Base-by-base conservation (phyloP, 2,329 filamentous ascomycete species). In the Niveomyces coronatus region DNA sequence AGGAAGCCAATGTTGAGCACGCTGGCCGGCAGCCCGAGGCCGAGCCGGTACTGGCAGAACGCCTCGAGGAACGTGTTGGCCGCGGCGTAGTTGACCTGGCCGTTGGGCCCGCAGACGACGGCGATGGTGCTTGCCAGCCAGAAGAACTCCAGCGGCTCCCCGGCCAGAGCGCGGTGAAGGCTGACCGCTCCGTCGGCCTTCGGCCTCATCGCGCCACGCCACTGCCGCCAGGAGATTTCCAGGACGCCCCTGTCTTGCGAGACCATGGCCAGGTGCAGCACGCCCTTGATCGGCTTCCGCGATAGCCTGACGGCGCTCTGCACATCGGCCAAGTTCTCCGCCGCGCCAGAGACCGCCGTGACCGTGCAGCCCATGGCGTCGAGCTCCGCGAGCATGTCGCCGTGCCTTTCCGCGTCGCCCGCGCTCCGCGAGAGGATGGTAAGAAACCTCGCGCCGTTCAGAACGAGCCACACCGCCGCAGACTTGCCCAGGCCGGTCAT, bases 51-150 rank as follows among this genome's bases (percentile, higher is more conserved):
- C 7, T 53, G 51, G 9, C 51, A 57, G 28, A 67, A 54, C 3
- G 53, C 49, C 24, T 65, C 57, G 35, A 63, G 48, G 47, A 58
- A 68, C 5, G 54, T 49, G 43, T 66, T 67, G n/a, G 53, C 62
- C 1, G 60, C 55, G 9, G 53, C 49, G 44, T 68, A 68, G 42
- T 61, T 64, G 35, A 55, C 49, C 44, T 65, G 62, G 1, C 50
- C 53, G 1, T 47, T 42, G 11, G 53, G 48, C 5, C 58, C 62
- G 7, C 58, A 40, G 5, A 57, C 43, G n/a, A 53, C 53, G 0
- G 50, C 49, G 3, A 58, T 45, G 4, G 62, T 65, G 2, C 47
- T 50, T 34, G 51, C 45, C 9, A 57, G 31, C 18, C 55, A 35
- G 42, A 65, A 65, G 48, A 67, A 63, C 31, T 60, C 56, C 0